A percentile compares a stretch with the other conserved stretches of the same genome.
Conservation (phyloP, 495 filamentous ascomycete species). For the Gamarada debralockiae region DNA sequence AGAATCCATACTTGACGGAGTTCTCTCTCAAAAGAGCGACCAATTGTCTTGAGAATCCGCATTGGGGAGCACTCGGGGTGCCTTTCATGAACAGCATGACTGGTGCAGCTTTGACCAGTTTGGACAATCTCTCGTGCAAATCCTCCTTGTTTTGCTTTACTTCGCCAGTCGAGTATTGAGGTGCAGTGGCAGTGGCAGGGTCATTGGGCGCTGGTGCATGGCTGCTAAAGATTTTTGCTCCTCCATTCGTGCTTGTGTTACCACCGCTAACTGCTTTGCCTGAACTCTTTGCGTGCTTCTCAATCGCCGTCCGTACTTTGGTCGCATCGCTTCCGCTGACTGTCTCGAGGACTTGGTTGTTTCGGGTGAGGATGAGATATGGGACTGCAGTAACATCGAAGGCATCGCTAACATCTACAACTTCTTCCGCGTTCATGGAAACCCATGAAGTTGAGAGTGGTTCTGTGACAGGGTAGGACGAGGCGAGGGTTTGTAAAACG, state of each 20-base stretch:
- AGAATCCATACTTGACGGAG: constrained; percentile 94
- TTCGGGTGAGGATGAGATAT: constrained; percentile 76
- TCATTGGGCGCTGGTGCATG: constrained; percentile 45
- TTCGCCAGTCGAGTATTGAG: constrained; percentile 30
- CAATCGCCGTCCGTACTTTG: constrained; percentile 76
- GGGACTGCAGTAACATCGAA: constrained; percentile 95
- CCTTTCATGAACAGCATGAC: constrained; percentile 98
- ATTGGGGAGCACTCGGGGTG: constrained; percentile 86
- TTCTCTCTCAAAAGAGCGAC: constrained; percentile 82
- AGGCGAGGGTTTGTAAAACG: constrained; percentile 80
- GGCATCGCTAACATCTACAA: constrained; percentile 78
- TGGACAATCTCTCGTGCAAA: constrained; percentile 66
- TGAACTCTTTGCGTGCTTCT: constrained; percentile 56
- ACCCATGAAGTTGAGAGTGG: constrained; percentile 75
- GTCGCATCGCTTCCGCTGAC: constrained; percentile 85
- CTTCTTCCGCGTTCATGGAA: constrained; percentile 82
- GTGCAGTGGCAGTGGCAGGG: constrained; percentile 41
- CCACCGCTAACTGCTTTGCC: constrained; percentile 25
- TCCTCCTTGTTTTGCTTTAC: constrained; percentile 68
- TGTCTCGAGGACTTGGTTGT: constrained; percentile 66
- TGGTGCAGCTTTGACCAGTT: constrained; percentile 88
- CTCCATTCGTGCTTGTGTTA: constrained; percentile 24
- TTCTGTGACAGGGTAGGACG: constrained; percentile 65
- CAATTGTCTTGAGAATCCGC: constrained; percentile 87
- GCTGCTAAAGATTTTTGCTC: constrained; percentile 31